Percentiles rank a stretch among this genome's conserved stretches.
Evolutionary conservation across 257 asterid genomes (phyloP).

Genomic region (Ligustrum vulgare): DNA sequence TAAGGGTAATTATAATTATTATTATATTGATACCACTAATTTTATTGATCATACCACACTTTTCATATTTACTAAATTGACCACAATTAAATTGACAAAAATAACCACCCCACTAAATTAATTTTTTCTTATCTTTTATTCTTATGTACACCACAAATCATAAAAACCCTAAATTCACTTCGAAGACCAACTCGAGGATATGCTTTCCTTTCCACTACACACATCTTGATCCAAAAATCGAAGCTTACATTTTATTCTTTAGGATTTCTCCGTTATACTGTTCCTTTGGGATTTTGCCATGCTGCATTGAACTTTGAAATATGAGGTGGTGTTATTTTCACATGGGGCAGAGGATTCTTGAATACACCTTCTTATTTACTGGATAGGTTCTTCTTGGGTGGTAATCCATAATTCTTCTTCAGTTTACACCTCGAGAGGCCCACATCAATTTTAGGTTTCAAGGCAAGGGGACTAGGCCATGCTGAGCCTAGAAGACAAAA

Average conservation of each 20-base stretch:
- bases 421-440: conserved; percentile 84
- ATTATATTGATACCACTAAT: too few species aligned
- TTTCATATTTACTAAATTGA: too few species aligned
- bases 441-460: conserved; percentile 86
- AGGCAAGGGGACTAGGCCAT: conserved; percentile 90
- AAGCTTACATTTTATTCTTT: conserved; percentile 74
- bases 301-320: conserved; percentile 82
- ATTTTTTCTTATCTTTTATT: too few species aligned
- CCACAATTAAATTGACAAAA: too few species aligned
- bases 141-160: too few species aligned
- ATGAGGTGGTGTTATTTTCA: conserved; percentile 70
- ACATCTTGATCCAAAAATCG: conserved; percentile 77
- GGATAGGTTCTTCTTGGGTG: conserved; percentile 89
- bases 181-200: conserved; percentile 82
- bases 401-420: conserved; percentile 64
- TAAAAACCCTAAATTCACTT: conserved; percentile 43
- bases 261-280: conserved; percentile 86
- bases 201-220: conserved; percentile 83
- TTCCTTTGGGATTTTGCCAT: conserved; percentile 80
- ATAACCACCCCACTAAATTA: too few species aligned
- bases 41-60: too few species aligned
- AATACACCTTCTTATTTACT: conserved; percentile 61
- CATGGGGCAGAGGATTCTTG: conserved; percentile 80
- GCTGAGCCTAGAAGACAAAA: conserved; percentile 75
- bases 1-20: too few species aligned